Conservation (phyloP, 83 land plant genomes). For the Picea mariana region DNA sequence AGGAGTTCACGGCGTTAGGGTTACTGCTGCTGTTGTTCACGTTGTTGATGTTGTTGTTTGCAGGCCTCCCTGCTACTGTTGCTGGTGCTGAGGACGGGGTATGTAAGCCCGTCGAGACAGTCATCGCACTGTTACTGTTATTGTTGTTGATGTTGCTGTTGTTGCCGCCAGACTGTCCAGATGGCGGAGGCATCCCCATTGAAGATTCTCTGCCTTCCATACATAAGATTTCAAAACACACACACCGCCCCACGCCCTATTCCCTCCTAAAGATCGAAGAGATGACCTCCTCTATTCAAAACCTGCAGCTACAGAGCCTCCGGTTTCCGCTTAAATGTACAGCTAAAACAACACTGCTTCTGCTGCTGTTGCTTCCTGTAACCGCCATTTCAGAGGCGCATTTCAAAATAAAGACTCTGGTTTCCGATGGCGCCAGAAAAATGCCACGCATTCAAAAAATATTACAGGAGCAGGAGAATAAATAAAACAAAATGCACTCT, state of each 20-base stretch:
- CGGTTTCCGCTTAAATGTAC: not conserved
- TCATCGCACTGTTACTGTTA: not conserved
- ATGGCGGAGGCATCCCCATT: conserved; percentile 5
- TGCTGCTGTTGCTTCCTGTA: not conserved
- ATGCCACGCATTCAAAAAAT: too few species aligned
- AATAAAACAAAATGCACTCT: too few species aligned
- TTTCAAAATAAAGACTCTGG: not conserved
- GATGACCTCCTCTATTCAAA: not conserved
- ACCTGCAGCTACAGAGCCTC: not conserved
- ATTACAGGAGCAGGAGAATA: too few species aligned
- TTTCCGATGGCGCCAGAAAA: too few species aligned
- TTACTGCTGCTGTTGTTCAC: not conserved
- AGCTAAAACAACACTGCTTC: not conserved
- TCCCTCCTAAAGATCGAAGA: not conserved
- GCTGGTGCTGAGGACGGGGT: conserved; percentile 4
- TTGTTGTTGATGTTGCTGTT: not conserved
- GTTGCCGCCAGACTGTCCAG: not conserved
- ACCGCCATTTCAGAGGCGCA: not conserved
- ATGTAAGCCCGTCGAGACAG: too few species aligned
- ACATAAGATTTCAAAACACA: not conserved
- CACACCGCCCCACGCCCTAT: not conserved
- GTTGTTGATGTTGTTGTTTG: not conserved
- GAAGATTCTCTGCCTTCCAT: conserved; percentile 6
- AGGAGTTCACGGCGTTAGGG: not conserved
- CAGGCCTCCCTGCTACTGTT: not conserved